Base-by-base conservation (phyloP, 2,329 filamentous ascomycete genomes). In the Penicillium sp. region DNA sequence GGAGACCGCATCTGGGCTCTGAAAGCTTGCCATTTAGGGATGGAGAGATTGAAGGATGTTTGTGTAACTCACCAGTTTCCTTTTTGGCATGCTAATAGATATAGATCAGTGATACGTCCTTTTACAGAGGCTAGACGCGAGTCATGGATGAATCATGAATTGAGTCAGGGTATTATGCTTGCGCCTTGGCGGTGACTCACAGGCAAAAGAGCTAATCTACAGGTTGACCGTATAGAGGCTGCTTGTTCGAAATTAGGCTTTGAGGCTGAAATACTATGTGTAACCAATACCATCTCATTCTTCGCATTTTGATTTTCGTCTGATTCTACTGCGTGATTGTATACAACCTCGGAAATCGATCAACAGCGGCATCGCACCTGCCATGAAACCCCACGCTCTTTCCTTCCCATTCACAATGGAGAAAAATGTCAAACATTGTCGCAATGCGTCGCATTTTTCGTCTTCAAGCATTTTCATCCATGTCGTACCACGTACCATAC, bases 401-500 rank as follows among this genome's bases (percentile, higher is more conserved):
- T 51, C 33, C 35, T 44, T 26, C 6, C 5, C 10, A 31, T 46
- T 26, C 22, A n/a, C 7, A 46, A 14, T 19, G 45, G 14, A 22
- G 11, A 1, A 2, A 14, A 41, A 27, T 47, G 45, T 47, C n/a
- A 31, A 14, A 21, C 1, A 14, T 19, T 7, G 16, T 21, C 26
- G 7, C 19, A 29, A 41, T 19, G 14, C 27, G 11, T 7, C 7
- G 48, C 2, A 31, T 16, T 11, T 46, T 50, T 52, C 27, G 7
- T 53, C 48, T 41, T 52, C 48, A 57, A 60, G 29, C 55, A 59
- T 65, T 43, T 51, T 52, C 61, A 51, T 58, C 41, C 37, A 46
- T 43, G 27, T 14, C 14, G 10, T 57, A 66, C 56, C 56, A 71
- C 68, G 65, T 60, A 68, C 56, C 60, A 59, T 59, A 57, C 67